Evolutionary conservation across 1,139 yeast species (phyloP).

Genomic region (Yamadazyma diospyri): DNA sequence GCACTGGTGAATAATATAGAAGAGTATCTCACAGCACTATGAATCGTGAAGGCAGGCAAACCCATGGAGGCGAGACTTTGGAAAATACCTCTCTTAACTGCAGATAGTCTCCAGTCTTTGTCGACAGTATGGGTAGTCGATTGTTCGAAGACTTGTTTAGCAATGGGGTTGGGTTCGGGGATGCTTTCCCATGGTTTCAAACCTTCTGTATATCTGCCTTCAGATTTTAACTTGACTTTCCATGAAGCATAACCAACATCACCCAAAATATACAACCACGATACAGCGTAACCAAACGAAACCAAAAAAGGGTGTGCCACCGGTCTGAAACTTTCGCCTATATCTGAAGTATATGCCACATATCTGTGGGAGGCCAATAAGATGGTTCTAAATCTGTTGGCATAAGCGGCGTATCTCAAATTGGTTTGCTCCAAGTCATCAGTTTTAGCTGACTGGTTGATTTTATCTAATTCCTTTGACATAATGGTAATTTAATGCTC

Average conservation of each 20-base stretch:
- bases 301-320: conserved; percentile 72
- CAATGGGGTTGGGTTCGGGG: conserved; percentile 37
- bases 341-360: conserved; percentile 83
- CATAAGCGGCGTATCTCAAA: conserved; percentile 79
- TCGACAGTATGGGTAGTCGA: conserved; percentile 31
- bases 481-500: conserved; percentile 1
- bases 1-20: conserved; percentile 53
- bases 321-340: conserved; percentile 88
- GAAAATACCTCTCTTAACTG: conserved; percentile 69
- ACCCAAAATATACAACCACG: conserved; percentile 77
- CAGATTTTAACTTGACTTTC: conserved; percentile 66
- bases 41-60: conserved; percentile 82
- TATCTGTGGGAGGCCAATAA: conserved; percentile 75
- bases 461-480: conserved; percentile 6
- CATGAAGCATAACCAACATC: conserved; percentile 76
- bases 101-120: conserved; percentile 63
- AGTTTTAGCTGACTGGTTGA: conserved; percentile 12
- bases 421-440: conserved; percentile 17
- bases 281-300: conserved; percentile 63
- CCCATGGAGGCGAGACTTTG: conserved; percentile 86
- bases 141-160: conserved; percentile 30
- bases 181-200: conserved; percentile 65
- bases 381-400: conserved; percentile 68
- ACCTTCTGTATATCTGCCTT: conserved; percentile 62
- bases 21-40: conserved; percentile 71